These are phyloP conservation scores for Phytophthora vignae DNA, from an alignment of 352 stramenopile species.

Conservation along the genomic window DNA sequence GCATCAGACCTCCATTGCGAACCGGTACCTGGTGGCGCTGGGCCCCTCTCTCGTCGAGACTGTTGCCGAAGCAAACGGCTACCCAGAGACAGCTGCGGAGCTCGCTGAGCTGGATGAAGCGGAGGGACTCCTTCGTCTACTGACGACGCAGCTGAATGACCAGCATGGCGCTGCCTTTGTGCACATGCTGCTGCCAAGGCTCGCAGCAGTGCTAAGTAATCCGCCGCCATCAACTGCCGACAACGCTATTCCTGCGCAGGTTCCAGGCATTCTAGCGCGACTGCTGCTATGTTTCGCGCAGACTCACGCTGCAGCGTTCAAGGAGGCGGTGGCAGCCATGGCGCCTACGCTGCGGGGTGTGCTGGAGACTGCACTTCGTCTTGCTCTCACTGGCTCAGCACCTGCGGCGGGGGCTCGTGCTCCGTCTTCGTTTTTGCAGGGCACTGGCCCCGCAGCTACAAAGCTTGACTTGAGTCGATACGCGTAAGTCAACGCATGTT, in stretches of 20 bases:
- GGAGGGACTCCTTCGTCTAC: slow-evolving; percentile 55
- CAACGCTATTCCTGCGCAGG: slow-evolving; percentile 27
- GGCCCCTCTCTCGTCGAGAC: slow-evolving; percentile 50
- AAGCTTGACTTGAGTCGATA: slow-evolving; percentile 67
- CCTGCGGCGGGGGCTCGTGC: slow-evolving; percentile 3
- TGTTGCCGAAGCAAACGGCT: slow-evolving; percentile 30
- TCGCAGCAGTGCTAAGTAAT: slow-evolving; percentile 48
- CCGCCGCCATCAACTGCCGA: slow-evolving; percentile 14
- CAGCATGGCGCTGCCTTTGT: slow-evolving; percentile 59
- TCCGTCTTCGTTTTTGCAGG: slow-evolving; percentile 13
- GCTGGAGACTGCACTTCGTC: slow-evolving; percentile 53
- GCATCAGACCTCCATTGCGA: slow-evolving; percentile 43
- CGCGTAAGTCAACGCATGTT: slow-evolving; percentile 25
- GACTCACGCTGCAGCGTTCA: slow-evolving; percentile 58
- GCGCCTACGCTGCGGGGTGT: slow-evolving; percentile 39
- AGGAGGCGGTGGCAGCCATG: slow-evolving; percentile 59
- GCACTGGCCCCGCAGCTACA: slow-evolving; percentile 6
- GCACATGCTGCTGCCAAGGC: slow-evolving; percentile 61
- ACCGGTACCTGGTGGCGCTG: slow-evolving; percentile 57
- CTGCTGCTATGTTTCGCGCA: slow-evolving; percentile 65
- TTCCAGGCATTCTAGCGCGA: slow-evolving; percentile 38
- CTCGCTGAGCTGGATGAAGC: slow-evolving; percentile 51
- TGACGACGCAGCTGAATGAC: slow-evolving; percentile 61
- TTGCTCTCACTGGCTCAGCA: slow-evolving; percentile 46
- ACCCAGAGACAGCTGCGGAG: slow-evolving; percentile 29